Percentiles rank a stretch among this genome's conserved stretches.
Evolutionary conservation across 352 stramenopile genomes (phyloP).

Genomic region (Thalassiosira sp.): DNA sequence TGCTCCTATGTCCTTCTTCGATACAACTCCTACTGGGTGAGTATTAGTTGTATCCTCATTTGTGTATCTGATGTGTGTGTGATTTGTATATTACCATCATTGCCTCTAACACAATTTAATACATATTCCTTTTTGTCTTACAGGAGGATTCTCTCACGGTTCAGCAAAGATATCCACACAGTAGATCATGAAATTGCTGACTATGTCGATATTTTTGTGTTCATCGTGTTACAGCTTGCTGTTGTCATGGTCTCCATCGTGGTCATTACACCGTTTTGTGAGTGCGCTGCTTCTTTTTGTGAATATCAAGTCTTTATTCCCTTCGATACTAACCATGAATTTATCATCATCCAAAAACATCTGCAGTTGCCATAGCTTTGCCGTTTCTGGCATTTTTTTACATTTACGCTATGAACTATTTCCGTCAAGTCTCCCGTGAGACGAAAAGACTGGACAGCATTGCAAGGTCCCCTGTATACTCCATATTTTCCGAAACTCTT

Average conservation of each 20-base stretch:
- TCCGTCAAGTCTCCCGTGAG: constrained; percentile 72
- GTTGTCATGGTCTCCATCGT: constrained; percentile 53
- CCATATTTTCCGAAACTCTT: constrained; percentile 80
- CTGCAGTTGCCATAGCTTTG: constrained; percentile 45
- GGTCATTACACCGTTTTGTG: constrained; percentile 43
- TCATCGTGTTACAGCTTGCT: constrained; percentile 43
- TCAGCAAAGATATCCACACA: constrained; percentile 75
- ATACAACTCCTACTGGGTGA: constrained; percentile 75
- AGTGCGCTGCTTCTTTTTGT: neutral
- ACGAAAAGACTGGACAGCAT: constrained; percentile 82
- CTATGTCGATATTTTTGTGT: constrained; percentile 51
- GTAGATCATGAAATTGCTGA: constrained; percentile 70
- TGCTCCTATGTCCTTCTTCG: constrained; percentile 82
- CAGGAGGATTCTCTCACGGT: constrained; percentile 74
- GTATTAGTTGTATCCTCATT: too few species aligned
- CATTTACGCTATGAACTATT: constrained; percentile 87
- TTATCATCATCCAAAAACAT: neutral
- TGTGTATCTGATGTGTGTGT: too few species aligned
- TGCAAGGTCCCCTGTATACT: constrained; percentile 75
- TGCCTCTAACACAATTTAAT: too few species aligned
- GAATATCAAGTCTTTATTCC: constrained; percentile 1
- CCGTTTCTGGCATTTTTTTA: constrained; percentile 84
- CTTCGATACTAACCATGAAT: neutral
- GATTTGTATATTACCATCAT: too few species aligned
- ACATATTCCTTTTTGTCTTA: too few species aligned